Conservation (phyloP, 2,329 filamentous ascomycete genomes). For the Cercospora brassicicola region DNA sequence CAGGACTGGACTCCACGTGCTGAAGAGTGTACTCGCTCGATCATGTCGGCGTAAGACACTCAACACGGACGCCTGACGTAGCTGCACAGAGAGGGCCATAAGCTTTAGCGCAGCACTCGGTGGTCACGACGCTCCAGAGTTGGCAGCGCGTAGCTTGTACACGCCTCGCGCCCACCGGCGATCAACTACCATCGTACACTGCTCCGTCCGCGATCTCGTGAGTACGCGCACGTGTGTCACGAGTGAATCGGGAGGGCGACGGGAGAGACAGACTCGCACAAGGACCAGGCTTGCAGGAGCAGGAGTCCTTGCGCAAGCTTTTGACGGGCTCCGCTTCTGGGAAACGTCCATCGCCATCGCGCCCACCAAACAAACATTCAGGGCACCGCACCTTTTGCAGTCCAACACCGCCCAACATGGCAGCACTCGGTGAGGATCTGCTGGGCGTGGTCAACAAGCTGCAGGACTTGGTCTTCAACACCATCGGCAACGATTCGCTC, state of each 20-base stretch:
- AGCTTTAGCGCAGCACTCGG: neutral
- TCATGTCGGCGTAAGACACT: neutral
- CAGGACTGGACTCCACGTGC: neutral
- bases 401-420: conserved; percentile 58
- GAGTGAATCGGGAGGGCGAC: neutral
- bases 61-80: neutral
- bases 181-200: neutral
- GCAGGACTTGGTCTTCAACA: conserved; percentile 98
- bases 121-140: neutral
- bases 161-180: neutral
- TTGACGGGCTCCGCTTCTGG: conserved; percentile 5
- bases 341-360: conserved; percentile 3
- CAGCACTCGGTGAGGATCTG: conserved; percentile 91
- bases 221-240: conserved; percentile 1
- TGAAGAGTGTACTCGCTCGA: neutral
- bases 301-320: conserved; percentile 5
- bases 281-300: neutral
- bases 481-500: conserved; percentile 96
- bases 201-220: neutral
- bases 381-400: conserved; percentile 1
- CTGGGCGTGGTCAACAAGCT: conserved; percentile 96
- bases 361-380: conserved; percentile 7
- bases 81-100: neutral
- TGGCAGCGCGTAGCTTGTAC: neutral
- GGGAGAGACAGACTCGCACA: conserved; percentile 3